A percentile compares a stretch with the other conserved stretches of the same genome.
These are phyloP conservation scores for Claviceps pazoutovae DNA, from an alignment of 2,329 filamentous ascomycete species.

Conservation along the genomic window DNA sequence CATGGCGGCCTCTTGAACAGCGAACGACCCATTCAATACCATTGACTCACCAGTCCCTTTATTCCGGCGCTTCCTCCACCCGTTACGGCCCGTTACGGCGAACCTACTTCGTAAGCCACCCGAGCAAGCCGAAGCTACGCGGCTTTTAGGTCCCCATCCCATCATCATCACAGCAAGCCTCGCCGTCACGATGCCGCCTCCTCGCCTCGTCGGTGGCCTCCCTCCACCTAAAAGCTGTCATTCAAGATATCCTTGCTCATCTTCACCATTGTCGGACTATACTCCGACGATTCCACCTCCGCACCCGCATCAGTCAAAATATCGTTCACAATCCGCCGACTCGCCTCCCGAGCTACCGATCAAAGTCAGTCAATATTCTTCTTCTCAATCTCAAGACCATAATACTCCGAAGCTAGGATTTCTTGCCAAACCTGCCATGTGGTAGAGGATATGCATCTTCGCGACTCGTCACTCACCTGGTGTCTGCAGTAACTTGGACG, in stretches of 20 bases:
- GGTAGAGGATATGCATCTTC: too few species aligned
- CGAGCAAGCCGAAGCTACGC: too few species aligned
- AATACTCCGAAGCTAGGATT: not conserved
- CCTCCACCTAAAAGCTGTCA: conserved; percentile 40
- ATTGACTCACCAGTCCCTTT: too few species aligned
- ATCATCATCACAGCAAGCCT: too few species aligned
- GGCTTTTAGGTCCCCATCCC: too few species aligned
- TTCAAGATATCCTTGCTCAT: conserved; percentile 48
- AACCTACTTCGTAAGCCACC: too few species aligned
- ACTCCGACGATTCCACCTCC: conserved; percentile 38
- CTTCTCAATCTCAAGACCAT: not conserved
- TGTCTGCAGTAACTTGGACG: conserved; percentile 65
- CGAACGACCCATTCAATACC: too few species aligned
- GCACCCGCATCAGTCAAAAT: conserved; percentile 63
- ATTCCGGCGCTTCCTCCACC: too few species aligned
- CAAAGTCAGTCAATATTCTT: not conserved
- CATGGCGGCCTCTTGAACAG: too few species aligned
- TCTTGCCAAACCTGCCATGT: not conserved
- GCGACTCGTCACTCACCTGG: conserved; percentile 40
- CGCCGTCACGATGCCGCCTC: too few species aligned
- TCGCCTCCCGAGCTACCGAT: conserved; percentile 57
- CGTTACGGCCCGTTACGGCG: too few species aligned
- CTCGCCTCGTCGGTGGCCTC: not conserved
- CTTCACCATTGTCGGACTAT: conserved; percentile 52
- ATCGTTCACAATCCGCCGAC: conserved; percentile 67